Evolutionary conservation across 768 basidiomycete species (phyloP).

Genomic region (Lactarius vividus): DNA sequence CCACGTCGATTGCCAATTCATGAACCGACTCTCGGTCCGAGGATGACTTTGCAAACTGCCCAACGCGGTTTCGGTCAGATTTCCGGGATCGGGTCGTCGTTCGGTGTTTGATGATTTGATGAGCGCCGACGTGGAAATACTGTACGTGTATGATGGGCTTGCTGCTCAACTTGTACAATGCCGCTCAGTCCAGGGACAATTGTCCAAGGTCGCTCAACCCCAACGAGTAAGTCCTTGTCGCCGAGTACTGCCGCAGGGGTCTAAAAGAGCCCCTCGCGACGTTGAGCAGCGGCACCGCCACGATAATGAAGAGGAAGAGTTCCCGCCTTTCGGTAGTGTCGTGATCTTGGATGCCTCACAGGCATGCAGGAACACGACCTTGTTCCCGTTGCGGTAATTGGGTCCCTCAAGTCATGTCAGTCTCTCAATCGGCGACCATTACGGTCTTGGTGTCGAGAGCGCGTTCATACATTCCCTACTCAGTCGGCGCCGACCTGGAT

Average conservation of each 20-base stretch:
- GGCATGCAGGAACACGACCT: constrained; percentile 38
- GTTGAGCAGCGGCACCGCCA: constrained; percentile 36
- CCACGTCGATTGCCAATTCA: constrained; percentile 8
- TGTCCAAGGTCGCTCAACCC: constrained; percentile 42
- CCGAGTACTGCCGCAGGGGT: constrained; percentile 42
- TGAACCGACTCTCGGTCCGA: constrained; percentile 2
- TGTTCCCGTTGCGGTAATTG: neutral
- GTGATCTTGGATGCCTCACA: constrained; percentile 48
- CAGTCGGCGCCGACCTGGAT: constrained; percentile 56
- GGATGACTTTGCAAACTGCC: constrained; percentile 47
- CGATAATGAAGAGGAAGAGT: constrained; percentile 37
- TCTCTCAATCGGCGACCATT: constrained; percentile 50
- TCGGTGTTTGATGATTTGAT: constrained; percentile 37
- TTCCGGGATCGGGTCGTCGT: constrained; percentile 48
- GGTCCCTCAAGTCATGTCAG: constrained; percentile 33
- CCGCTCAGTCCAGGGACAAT: constrained; percentile 38
- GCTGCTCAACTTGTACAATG: neutral
- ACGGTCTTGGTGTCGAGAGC: constrained; percentile 59
- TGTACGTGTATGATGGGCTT: neutral
- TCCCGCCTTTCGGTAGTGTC: constrained; percentile 43
- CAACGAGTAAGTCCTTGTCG: constrained; percentile 46
- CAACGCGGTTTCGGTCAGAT: constrained; percentile 49
- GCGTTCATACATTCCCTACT: constrained; percentile 50
- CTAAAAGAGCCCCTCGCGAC: constrained; percentile 38
- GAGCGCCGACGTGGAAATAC: constrained; percentile 16